Base-by-base conservation (phyloP, 495 filamentous ascomycete species). In the Diplogelasinospora grovesii region DNA sequence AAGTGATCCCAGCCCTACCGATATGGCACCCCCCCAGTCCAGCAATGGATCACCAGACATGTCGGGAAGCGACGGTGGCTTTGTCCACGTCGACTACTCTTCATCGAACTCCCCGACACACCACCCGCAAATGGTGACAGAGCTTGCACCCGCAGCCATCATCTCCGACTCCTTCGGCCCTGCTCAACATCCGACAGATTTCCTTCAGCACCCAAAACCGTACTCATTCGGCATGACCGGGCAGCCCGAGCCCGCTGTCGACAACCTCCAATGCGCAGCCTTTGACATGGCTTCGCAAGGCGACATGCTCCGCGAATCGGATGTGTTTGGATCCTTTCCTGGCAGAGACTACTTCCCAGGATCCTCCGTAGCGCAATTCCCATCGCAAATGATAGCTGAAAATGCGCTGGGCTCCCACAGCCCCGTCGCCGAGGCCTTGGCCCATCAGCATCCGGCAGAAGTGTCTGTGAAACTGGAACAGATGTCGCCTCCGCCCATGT, bases 401-500 rank as follows among this genome's bases (percentile, higher is more conserved):
- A 38, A 29, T 22, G 25, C 32, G 10, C 10, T 36, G 4, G 20
- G n/a, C n/a, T n/a, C n/a, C n/a, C n/a, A 22, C 22, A 27, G 25
- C 14, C 23, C 5, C 23, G 39, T 47, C 5, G 29, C 22, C 22
- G 49, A 46, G 6, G 14, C 43, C 15, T 36, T 36, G 15, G 29
- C 21, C 33, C 52, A 47, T n/a, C 44, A 44, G 1, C 27, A 31
- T 11, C 45, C 49, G 3, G 16, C 39, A 4, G 57, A 58, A 23
- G 39, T 44, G 20, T 29, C 47, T 9, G 32, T 49, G 4, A 49
- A 52, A 9, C 33, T 35, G 1, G 59, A 60, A 22, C 31, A 22
- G n/a, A 30, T 53, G 7, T 63, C 61, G 14, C 56, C 56, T 31
- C 33, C 22, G 22, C 56, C 50, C 10, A 45, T 59, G 25, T 50